phyloP scores from a whole-genome alignment of 2,329 filamentous ascomycete species.

The Hypoxylon sp. region DNA sequence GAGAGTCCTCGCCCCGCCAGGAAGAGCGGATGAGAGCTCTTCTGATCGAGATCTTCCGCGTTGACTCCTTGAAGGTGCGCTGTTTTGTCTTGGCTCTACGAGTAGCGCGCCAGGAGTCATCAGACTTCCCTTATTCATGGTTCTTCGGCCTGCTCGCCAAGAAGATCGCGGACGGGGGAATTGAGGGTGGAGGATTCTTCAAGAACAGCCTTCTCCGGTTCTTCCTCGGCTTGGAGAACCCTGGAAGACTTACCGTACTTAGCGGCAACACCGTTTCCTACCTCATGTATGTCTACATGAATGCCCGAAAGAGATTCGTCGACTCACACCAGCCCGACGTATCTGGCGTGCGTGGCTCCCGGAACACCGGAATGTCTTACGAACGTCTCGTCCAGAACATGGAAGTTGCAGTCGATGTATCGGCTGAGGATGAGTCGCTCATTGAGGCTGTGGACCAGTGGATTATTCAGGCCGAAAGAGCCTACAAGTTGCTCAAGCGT shows the following conservation, averaged over 20 bases:
- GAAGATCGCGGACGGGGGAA: background rate
- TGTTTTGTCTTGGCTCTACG: background rate
- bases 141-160: too few relatives aligned
- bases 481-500: background rate
- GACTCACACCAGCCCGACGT: background rate
- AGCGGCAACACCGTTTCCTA: background rate
- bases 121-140: too few relatives aligned
- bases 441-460: background rate
- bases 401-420: background rate
- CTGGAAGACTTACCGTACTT: background rate
- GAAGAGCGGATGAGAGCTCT: background rate
- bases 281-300: background rate
- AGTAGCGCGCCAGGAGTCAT: too few relatives aligned
- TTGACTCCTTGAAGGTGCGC: background rate
- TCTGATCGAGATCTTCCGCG: background rate
- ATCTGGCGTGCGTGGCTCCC: too few relatives aligned
- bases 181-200: slow-evolving; percentile 4
- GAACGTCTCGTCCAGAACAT: background rate
- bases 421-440: background rate
- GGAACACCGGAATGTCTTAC: background rate
- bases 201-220: background rate
- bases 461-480: background rate
- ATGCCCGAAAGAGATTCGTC: background rate
- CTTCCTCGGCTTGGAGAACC: background rate
- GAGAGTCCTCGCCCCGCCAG: background rate